Base-by-base conservation (phyloP, 2,329 filamentous ascomycete species). In the Claviceps pazoutovae region DNA sequence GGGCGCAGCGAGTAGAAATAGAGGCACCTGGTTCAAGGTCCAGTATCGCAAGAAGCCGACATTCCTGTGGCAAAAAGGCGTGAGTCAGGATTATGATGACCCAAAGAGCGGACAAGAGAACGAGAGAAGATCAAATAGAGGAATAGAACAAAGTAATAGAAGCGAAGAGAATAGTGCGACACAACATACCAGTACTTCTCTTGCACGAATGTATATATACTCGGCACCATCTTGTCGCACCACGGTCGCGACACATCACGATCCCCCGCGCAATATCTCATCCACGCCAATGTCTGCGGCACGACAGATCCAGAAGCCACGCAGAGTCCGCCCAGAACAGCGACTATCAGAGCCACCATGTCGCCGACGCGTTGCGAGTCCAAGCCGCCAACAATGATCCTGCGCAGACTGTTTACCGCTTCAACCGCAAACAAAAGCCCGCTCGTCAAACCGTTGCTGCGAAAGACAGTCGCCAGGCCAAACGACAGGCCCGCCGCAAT, bases 161-260 rank as follows among this genome's bases (percentile, higher is more conserved):
- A 17, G 39, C 16, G 7, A 41, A 41, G 8, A 41, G 17, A 17
- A 17, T 41, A 41, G 14, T 17, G 7, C 17, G 3, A 21, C 3
- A 45, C 9, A 17, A 45, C 80, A 66, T 75, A 95, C 90, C 93
- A 98, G 67, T 98, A 97, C 60, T 86, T 74, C 46, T 75, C 74
- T 64, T 98, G 93, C 2, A 97, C 91, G 73, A 86, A 97, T 0
- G 81, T 76, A 68, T 95, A 97, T 54, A 98, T 90, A 64, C 88
- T 95, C 4, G 93, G 93, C 13, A 90, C 56, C n/a, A 69, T 64
- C 17, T 71, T 74, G 19, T 67, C 63, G 65, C 93, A 98, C 93
- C 93, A 98, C 4, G 81, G 78, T 52, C 86, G 72, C 7, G 59
- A 59, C 44, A 62, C 26, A n/a, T 16, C 60, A 17, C 62, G 57